Base-by-base conservation (phyloP, 768 basidiomycete species). In the Trametes elegans region DNA sequence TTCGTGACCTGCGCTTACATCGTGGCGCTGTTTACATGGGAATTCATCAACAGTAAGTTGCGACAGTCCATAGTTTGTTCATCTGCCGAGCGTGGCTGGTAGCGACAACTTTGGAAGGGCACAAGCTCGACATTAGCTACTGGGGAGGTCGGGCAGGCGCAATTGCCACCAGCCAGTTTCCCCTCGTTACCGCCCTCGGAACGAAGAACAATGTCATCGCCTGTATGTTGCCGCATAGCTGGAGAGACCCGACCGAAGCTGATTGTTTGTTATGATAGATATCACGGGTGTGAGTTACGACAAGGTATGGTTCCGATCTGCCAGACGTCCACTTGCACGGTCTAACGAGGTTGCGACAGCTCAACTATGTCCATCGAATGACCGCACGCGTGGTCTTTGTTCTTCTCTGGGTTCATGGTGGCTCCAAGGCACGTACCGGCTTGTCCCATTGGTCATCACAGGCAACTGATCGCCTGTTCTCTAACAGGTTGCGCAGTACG, bases 181-280 rank as follows among this genome's bases (percentile, higher is more conserved):
- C 83, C 1, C 70, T 87, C 18, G 70, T 85, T 62, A 73, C 77
- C 14, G 82, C 76, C 2, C 74, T 87, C 23, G 82, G 81, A 1
- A 80, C 79, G 57, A 81, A 80, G 70, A 85, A 87, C 66, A 85
- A 85, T 53, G 63, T 82, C 23, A 67, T 81, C 29, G 64, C 71
- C 1, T 64, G 74, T 75, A 58, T 14, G 74, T 66, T 26, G n/a
- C n/a, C 9, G 35, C 39, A 27, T 34, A 19, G 19, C 38, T 24
- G n/a, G 42, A 27, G 1, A 32, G 16, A 1, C 27, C 24, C 26
- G n/a, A 29, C 24, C 7, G 10, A 27, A 23, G 21, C 35, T 41
- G 18, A 31, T 21, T 21, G 44, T 24, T 24, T 16, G n/a, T 29
- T 29, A 23, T 21, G 48, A 31, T 55, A 83, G 81, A 73, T 28